These are phyloP conservation scores for Sanchytrium tribonematis DNA, from an alignment of 371 early-diverging fungal species.

Conservation along the genomic window DNA sequence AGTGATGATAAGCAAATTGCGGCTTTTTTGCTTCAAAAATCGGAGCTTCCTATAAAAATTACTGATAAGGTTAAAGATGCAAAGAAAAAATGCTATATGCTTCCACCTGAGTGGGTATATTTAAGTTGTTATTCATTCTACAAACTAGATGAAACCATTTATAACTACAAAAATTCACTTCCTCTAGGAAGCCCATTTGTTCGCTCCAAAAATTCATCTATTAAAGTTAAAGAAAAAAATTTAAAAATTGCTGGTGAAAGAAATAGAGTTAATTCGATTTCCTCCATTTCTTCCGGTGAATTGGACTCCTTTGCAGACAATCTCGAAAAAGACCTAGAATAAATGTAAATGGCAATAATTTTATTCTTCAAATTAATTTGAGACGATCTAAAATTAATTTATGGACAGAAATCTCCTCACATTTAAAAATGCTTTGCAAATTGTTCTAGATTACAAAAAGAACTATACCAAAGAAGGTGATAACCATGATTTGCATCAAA, in stretches of 20 bases:
- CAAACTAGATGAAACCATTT: neutral
- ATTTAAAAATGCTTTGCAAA: neutral
- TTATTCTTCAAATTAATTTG: no score
- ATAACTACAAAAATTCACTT: neutral
- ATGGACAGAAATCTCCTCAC: neutral
- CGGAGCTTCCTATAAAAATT: neutral
- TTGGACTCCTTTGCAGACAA: neutral
- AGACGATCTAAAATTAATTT: no score
- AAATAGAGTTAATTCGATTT: neutral
- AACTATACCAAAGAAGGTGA: neutral
- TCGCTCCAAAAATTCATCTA: neutral
- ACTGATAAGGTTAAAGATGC: neutral
- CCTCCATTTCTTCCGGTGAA: neutral
- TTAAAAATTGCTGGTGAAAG: neutral
- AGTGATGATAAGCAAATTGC: neutral
- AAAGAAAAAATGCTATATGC: neutral
- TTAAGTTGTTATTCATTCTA: neutral
- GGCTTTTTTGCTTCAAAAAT: neutral
- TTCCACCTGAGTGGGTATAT: neutral
- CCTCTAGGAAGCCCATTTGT: neutral
- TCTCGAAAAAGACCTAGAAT: neutral
- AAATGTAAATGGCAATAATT: no score
- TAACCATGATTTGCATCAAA: constrained; percentile 10
- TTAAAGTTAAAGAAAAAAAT: neutral
- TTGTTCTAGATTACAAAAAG: neutral